Conservation (phyloP, 2,329 filamentous ascomycete genomes). For the Pestalotiopsis sp. region DNA sequence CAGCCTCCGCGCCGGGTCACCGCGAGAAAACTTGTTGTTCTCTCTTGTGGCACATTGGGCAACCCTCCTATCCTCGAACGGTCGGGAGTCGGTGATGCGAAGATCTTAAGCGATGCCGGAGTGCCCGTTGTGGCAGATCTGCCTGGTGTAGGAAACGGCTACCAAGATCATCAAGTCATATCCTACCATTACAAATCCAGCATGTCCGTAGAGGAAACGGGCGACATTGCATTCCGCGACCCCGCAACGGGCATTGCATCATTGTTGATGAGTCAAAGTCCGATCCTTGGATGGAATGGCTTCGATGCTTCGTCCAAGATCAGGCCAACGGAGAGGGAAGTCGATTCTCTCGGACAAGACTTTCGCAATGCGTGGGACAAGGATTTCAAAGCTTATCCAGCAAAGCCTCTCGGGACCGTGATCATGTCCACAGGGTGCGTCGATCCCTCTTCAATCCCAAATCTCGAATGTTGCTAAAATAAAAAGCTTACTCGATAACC, state of each 20-base stretch:
- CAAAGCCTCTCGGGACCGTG: neutral
- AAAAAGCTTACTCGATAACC: neutral
- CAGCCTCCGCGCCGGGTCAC: slow-evolving; percentile 38
- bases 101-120: slow-evolving; percentile 40
- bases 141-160: slow-evolving; percentile 45
- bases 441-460: neutral
- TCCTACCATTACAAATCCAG: slow-evolving; percentile 42
- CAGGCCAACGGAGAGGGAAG: neutral
- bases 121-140: slow-evolving; percentile 37
- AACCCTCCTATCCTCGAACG: slow-evolving; percentile 49
- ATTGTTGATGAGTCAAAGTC: neutral
- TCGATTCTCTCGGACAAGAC: neutral
- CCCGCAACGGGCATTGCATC: neutral
- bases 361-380: neutral
- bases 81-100: slow-evolving; percentile 47
- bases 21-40: slow-evolving; percentile 41
- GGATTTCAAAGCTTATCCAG: neutral
- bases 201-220: neutral
- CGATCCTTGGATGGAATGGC: neutral
- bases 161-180: slow-evolving; percentile 50
- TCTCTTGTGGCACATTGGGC: slow-evolving; percentile 39
- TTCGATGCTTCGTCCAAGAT: neutral
- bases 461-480: neutral
- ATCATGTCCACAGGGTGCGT: neutral
- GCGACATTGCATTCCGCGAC: neutral